Conservation (phyloP, 1,139 yeast genomes). For the Scheffersomyces lignicola region DNA sequence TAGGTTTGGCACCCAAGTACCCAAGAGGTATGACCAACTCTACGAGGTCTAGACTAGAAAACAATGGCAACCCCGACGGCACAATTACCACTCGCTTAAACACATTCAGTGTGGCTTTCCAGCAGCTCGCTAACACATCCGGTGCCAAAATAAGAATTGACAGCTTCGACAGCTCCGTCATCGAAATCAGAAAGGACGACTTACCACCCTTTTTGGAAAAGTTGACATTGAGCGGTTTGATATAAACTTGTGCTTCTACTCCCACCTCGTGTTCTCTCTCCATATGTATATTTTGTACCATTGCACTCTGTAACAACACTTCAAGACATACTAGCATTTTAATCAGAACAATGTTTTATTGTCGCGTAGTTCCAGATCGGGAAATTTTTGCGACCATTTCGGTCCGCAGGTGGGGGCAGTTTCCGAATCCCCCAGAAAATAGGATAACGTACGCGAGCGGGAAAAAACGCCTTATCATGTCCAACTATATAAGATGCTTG, state of each 20-base stretch:
- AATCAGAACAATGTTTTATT: too few relatives aligned
- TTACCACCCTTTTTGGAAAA: constrained; percentile 84
- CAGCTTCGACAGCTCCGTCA: constrained; percentile 90
- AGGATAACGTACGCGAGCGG: too few relatives aligned
- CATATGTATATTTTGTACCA: too few relatives aligned
- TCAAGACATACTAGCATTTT: too few relatives aligned
- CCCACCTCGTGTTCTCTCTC: too few relatives aligned
- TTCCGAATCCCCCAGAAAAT: too few relatives aligned
- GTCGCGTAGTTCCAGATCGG: too few relatives aligned
- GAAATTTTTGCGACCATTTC: too few relatives aligned
- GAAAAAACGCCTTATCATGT: too few relatives aligned
- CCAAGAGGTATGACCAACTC: constrained; percentile 59
- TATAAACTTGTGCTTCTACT: constrained; percentile 1
- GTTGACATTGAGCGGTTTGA: constrained; percentile 46
- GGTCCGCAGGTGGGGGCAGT: too few relatives aligned
- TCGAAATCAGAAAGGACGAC: constrained; percentile 87
- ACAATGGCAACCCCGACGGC: constrained; percentile 22
- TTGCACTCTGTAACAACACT: too few relatives aligned
- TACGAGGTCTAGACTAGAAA: constrained; percentile 42
- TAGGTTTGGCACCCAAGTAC: constrained; percentile 85
- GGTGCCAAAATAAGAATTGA: constrained; percentile 91
- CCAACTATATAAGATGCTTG: too few relatives aligned
- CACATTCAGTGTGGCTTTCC: constrained; percentile 88
- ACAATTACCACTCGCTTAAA: constrained; percentile 52
- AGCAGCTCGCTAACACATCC: constrained; percentile 75